Evolutionary conservation across 1,284 basidiomycete genomes (phyloP).

Genomic region (Omphalotus olearius): DNA sequence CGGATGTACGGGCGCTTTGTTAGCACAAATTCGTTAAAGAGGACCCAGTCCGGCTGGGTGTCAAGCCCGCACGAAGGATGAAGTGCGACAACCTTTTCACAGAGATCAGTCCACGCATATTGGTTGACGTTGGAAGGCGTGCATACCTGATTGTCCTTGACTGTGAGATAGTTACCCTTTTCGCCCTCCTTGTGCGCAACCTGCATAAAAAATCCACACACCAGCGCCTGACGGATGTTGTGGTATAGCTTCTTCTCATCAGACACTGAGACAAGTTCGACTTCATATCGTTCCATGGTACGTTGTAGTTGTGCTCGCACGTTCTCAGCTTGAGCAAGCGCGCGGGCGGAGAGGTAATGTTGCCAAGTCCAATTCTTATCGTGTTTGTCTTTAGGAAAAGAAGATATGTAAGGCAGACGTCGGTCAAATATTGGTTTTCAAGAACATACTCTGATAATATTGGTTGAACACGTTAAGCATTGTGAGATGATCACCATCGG

Average conservation of each 20-base stretch:
- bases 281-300: constrained; percentile 90
- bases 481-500: constrained; percentile 95
- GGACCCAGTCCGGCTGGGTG: constrained; percentile 92
- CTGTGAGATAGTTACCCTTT: constrained; percentile 80
- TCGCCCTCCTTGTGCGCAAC: constrained; percentile 95
- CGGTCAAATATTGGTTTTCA: neutral
- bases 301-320: constrained; percentile 91
- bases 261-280: constrained; percentile 75
- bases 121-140: neutral
- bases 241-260: constrained; percentile 80
- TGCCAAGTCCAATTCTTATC: constrained; percentile 93
- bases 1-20: constrained; percentile 90
- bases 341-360: constrained; percentile 85
- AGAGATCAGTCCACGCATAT: neutral
- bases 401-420: neutral
- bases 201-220: constrained; percentile 98
- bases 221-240: constrained; percentile 82
- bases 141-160: constrained; percentile 89
- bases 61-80: constrained; percentile 94
- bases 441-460: constrained; percentile 73
- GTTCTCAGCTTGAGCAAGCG: constrained; percentile 91
- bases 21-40: constrained; percentile 98
- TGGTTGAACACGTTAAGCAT: constrained; percentile 95
- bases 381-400: constrained; percentile 46
- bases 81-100: constrained; percentile 73